Evolutionary conservation across 2,329 filamentous ascomycete genomes (phyloP).

Genomic region (Sphaerulina musiva): DNA sequence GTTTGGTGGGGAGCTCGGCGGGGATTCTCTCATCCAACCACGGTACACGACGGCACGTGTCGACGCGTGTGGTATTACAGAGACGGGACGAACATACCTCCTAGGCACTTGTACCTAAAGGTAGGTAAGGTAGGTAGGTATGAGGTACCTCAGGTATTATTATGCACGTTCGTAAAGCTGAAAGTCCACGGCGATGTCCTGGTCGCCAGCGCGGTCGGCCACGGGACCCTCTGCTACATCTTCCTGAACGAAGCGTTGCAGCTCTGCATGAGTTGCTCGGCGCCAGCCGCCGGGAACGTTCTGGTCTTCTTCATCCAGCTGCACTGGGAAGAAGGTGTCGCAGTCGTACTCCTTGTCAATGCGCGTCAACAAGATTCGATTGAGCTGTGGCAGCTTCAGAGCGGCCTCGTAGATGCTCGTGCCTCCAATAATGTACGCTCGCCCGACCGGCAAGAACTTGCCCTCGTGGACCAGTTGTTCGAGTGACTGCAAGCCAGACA

Average conservation of each 20-base stretch:
- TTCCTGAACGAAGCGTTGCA: conserved; percentile 62
- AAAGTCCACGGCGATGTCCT: conserved; percentile 28
- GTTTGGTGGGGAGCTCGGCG: conserved; percentile 9
- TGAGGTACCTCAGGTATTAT: not conserved
- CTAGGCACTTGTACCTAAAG: too few species aligned
- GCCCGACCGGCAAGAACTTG: conserved; percentile 39
- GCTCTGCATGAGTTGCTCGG: conserved; percentile 45
- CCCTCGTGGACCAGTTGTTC: conserved; percentile 26
- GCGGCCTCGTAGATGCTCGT: conserved; percentile 75
- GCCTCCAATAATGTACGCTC: conserved; percentile 83
- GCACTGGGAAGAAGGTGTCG: conserved; percentile 66
- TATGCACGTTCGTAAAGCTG: conserved; percentile 28
- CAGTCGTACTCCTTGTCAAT: conserved; percentile 65
- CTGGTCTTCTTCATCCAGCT: conserved; percentile 38
- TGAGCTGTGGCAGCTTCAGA: conserved; percentile 52
- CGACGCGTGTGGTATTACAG: not conserved
- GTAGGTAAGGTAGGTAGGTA: too few species aligned
- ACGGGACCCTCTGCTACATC: conserved; percentile 50
- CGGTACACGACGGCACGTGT: not conserved
- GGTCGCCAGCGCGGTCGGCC: conserved; percentile 51
- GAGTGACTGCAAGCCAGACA: conserved; percentile 31
- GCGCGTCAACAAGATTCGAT: conserved; percentile 62
- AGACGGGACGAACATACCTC: too few species aligned
- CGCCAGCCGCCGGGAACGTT: conserved; percentile 46
- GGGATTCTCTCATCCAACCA: conserved; percentile 3